Evolutionary conservation across 176 grass and related monocot genomes (phyloP), one percentile per base, ranked within the genome.

Genomic region (Carex pumila): DNA sequence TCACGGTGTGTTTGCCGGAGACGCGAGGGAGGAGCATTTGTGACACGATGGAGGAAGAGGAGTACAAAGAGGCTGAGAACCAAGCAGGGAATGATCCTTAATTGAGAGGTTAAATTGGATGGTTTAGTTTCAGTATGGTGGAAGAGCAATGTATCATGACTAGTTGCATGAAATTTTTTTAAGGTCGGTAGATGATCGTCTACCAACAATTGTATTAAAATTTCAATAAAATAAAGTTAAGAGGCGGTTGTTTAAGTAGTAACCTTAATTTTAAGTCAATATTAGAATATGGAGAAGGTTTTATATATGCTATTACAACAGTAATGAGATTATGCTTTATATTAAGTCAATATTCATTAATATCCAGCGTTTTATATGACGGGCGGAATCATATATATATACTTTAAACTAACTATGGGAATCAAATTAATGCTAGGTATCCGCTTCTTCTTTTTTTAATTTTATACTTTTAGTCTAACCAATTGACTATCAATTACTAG

Each of bases 41-140:
- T 7, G 95, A 98, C 84, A 98, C 95, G 66, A 90, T 98, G 90
- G 95, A 98, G 58, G 95, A 98, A 86, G 92, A 98, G 82, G 91
- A 94, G 79, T 7, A 31, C 21, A 93, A 98, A 67, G 80, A 88
- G 39, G 66, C 59, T 36, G 5, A 76, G 25, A 59, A 49, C 5
- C 82, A 36, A 41, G 45, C 71, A 74, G 52, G 19, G 4, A 25
- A 74, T 52, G 43, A 1, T 1, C n/a, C 10, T 50, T 49, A 8
- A 49, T 45, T 52, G 43, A 74, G 19, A 74, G 71, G 19, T 74
- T 41, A 43, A 36, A 3, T 74, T 74, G 1, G 29, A 32, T 32
- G 29, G 4, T 65, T 12, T 65, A 1, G 63, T 32, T 65, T 30
- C 10, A 65, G 14, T 65, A 31, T 6, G 12, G 63, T 32, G 63